Base-by-base conservation (phyloP, 495 filamentous ascomycete species). In the Cercophora newfieldiana region DNA sequence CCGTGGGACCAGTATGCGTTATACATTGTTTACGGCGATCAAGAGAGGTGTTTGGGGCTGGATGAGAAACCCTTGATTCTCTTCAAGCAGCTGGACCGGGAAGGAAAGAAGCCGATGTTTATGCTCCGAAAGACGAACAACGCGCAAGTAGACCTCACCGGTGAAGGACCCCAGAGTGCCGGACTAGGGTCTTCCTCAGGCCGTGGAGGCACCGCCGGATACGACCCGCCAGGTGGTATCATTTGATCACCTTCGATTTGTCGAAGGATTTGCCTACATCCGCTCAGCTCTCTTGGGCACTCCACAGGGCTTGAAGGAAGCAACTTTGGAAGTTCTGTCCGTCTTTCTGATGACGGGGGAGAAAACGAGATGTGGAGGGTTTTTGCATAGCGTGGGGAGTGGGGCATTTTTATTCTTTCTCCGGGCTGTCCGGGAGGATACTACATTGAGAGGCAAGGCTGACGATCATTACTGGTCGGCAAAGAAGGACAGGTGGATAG, bases 81-180 rank as follows among this genome's bases (percentile, higher is more conserved):
- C 64, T 99, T 99, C 82, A 99, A 99, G 80, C 94, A 97, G 71
- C 81, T 98, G 51, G 93, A 97, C 75, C 91, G 90, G 71, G 95
- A 99, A 78, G 96, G 96, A 14, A 89, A 92, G 76, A 99, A 99
- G 74, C 95, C 95, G 31, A 98, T 99, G 95, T 99, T 98, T 74
- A 99, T 99, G 95, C 78, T 99, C 48, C 81, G 95, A 56, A 91
- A 91, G 77, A 85, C 82, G 22, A 84, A 80, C 58, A 78, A 81
- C 29, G 80, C 76, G 6, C 78, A 78, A 59, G 75, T 72, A 6
- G 80, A 80, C 26, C 29, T 61, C 8, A 67, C 69, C 6, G 67
- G 33, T 24, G 82, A 81, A 26, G 70, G 68, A 2, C 82, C 81
- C 7, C 80, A 79, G 26, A 85, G 83, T 61, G 81, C 81, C 7